Evolutionary conservation across 148 eudicot genomes (phyloP), one percentile per base, ranked within the genome.

Genomic region (Polygonum maritimum): DNA sequence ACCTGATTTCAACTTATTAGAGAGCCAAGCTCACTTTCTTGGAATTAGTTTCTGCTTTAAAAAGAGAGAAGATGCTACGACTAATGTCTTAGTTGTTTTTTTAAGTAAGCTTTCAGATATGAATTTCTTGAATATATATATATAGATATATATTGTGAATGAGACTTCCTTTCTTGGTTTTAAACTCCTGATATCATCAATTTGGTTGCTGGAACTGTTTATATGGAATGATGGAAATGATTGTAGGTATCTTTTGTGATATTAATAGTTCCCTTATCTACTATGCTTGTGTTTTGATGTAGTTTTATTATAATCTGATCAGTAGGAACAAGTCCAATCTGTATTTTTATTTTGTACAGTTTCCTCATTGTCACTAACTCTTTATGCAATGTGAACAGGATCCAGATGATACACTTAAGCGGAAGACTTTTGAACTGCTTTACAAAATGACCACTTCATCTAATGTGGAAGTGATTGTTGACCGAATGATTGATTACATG

Each of bases 391-490:
- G 74, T 45, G 36, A 73, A 63, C 92, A 95, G 99, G 99, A 95
- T 82, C 98, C 98, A 31, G 99, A 95, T 81, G 99, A 95, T 83
- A 90, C 99, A 55, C 87, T 95, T 62, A 95, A 95, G 87, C 88
- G 99, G 75, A 95, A 95, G 84, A 95, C 99, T 36, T 95, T 95
- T 87, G 98, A 95, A 69, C 85, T 95, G 54, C 90, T 95, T 33
- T 90, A 89, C 75, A 95, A 92, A 82, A 95, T 95, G 99, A 95
- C 99, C 7, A 92, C 88, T 87, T 87, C 98, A 70, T 86, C 99
- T 41, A 95, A 95, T 78, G 99, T 95, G 76, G 99, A 92, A 85
- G 98, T 95, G 74, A 95, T 95, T 83, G 97, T 91, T 48, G 98
- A 91, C 76, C 96, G 97, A 55, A 95, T 95, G 99, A 89, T 95